Evolutionary conservation across 202 grass and related monocot species (phyloP).

Genomic region (Setaria italica): DNA sequence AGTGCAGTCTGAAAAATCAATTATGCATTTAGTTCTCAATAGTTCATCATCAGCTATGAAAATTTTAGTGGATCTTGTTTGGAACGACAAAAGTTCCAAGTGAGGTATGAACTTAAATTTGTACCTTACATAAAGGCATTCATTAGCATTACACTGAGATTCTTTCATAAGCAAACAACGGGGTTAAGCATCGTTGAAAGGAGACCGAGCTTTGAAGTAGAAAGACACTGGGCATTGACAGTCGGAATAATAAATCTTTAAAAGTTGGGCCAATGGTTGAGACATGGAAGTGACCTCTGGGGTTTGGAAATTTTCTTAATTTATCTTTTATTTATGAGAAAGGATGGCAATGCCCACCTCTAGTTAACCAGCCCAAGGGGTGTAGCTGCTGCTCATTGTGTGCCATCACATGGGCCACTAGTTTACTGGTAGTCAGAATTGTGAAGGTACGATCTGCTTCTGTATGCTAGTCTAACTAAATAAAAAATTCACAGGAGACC

Average conservation of each 20-base stretch:
- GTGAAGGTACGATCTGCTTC: not conserved
- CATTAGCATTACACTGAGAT: conserved; percentile 16
- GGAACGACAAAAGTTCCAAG: conserved; percentile 20
- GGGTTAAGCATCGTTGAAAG: not conserved
- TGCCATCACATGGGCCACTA: not conserved
- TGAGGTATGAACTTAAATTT: conserved; percentile 13
- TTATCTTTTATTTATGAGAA: not conserved
- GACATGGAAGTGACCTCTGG: not conserved
- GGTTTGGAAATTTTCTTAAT: not conserved
- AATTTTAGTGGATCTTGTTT: not conserved
- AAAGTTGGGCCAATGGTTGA: not conserved
- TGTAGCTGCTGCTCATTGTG: not conserved
- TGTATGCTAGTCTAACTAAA: conserved; percentile 20
- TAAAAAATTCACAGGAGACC: conserved; percentile 18
- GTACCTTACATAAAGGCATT: conserved; percentile 21
- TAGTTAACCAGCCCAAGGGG: not conserved
- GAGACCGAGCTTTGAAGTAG: conserved; percentile 6
- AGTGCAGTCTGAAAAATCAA: conserved; percentile 12
- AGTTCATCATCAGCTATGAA: conserved; percentile 21
- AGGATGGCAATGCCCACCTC: not conserved
- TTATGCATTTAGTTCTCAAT: conserved; percentile 26
- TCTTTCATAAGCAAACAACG: not conserved
- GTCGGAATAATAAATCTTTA: not conserved
- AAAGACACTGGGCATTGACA: not conserved
- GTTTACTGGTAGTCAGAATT: not conserved